Percentiles rank a stretch among this genome's conserved stretches.
phyloP scores from a whole-genome alignment of 768 basidiomycete species.

The Sarcomyxa edulis region DNA sequence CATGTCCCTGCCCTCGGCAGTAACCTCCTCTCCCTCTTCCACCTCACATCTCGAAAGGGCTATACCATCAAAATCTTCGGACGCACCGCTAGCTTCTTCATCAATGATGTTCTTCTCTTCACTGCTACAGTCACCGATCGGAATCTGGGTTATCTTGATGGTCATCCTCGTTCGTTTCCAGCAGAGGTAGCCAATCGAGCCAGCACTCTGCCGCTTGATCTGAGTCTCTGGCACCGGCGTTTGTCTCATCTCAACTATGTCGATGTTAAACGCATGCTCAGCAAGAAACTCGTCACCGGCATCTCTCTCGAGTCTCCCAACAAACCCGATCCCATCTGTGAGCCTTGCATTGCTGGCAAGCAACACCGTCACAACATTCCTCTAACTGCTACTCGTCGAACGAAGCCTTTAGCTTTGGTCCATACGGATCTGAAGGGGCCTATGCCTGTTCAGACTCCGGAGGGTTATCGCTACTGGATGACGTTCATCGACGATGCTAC shows the following conservation, averaged over 20 bases:
- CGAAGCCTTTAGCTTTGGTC: constrained; percentile 5
- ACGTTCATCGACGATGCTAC: constrained; percentile 12
- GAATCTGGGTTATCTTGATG: constrained; percentile 18
- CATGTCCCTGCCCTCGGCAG: constrained; percentile 11
- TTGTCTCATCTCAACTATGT: constrained; percentile 20
- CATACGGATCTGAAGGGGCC: constrained; percentile 19
- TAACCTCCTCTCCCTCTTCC: constrained; percentile 10
- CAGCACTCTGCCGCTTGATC: constrained; percentile 17
- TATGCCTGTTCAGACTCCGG: constrained; percentile 7
- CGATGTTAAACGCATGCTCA: constrained; percentile 10
- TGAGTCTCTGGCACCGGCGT: constrained; percentile 22
- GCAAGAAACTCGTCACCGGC: constrained; percentile 16
- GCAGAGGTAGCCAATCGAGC: constrained; percentile 4
- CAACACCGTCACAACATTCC: constrained; percentile 11
- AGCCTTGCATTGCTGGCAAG: constrained; percentile 26
- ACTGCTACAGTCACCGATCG: constrained; percentile 16
- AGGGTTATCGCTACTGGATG: constrained; percentile 12
- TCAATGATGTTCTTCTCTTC: constrained; percentile 6
- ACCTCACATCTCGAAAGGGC: constrained; percentile 7
- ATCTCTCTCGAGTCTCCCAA: constrained; percentile 13
- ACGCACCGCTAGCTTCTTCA: constrained; percentile 5
- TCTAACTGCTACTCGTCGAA: constrained; percentile 1
- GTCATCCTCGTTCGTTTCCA: constrained; percentile 5
- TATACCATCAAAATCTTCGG: constrained; percentile 3
- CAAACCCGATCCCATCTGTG: constrained; percentile 23